Conservation (phyloP, 164 flowering plant species). For the Umbilicus rupestris region DNA sequence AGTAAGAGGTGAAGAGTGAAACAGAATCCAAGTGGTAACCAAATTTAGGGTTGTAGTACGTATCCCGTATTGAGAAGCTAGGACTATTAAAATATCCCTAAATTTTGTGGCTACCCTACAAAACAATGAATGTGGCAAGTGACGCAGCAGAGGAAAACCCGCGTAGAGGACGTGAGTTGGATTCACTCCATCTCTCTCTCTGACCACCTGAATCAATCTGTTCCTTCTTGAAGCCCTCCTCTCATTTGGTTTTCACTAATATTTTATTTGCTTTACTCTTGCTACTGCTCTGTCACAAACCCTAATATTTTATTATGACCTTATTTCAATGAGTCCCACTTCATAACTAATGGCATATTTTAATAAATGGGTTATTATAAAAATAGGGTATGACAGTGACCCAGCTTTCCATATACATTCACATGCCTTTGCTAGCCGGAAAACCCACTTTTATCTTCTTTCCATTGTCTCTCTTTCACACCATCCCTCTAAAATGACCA, state of each 20-base stretch:
- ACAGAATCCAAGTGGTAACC: neutral
- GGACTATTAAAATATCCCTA: neutral
- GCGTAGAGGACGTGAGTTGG: slow-evolving; percentile 3
- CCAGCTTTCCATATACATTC: neutral
- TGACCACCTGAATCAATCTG: neutral
- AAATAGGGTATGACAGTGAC: slow-evolving; percentile 1
- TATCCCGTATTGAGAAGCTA: neutral
- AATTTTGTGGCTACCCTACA: slow-evolving; percentile 2
- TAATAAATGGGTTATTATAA: neutral
- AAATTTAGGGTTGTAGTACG: neutral
- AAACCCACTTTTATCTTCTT: neutral
- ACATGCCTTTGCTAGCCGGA: slow-evolving; percentile 4
- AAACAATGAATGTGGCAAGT: slow-evolving; percentile 1
- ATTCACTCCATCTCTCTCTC: neutral
- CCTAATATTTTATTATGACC: neutral
- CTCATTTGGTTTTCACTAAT: neutral
- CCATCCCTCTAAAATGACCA: neutral
- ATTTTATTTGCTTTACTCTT: neutral
- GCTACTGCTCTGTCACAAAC: neutral
- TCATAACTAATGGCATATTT: neutral
- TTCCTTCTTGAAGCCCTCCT: neutral
- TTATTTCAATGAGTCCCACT: slow-evolving; percentile 5
- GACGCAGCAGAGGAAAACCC: slow-evolving; percentile 7
- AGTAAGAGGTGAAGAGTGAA: neutral
- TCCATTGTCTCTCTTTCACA: neutral